Evolutionary conservation across 345 rosid species (phyloP), one percentile per base, ranked within the genome.

Genomic region (Anacardium occidentale): DNA sequence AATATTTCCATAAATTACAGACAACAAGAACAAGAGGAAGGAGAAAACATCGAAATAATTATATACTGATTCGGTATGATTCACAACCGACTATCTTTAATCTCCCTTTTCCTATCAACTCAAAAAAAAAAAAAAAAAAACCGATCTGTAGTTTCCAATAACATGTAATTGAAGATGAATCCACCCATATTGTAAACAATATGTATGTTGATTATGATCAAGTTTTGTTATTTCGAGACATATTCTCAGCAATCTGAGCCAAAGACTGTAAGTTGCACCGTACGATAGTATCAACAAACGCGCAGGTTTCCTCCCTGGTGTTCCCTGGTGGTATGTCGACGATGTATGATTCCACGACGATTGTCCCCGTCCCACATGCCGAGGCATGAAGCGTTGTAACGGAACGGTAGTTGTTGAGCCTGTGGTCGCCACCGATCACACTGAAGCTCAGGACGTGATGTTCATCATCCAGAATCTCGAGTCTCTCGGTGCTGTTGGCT

Each of bases 381-480:
- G 79, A 72, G 20, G 88, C 70, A 67, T 94, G 98, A 58, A 94
- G 80, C n/a, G 97, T 84, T 40, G 95, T 94, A 18, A 92, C 97
- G 12, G 97, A 92, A 67, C 81, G 74, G 83, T 94, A 94, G 71
- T 92, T 91, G 0, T 17, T 58, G 7, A 94, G 86, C 56, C 98
- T 85, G 76, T 94, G 98, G 21, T 85, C 97, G 20, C 98, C 98
- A 17, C 97, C 98, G 29, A 92, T 84, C 58, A 92, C 84, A 66
- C 93, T 86, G 68, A 94, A 91, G 77, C 98, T 89, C 53, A 94
- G 47, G 22, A 94, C 90, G 62, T 89, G 90, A 34, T 62, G 89
- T 64, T 90, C 92, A 20, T 92, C 97, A 61, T 94, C 98, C 9
- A 92, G 87, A 71, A 94, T 87, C 85, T 94, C 98, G 9, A 94